Evolutionary conservation across 1,139 yeast genomes (phyloP), one percentile per base, ranked within the genome.

Genomic region (Taphrina pruni): DNA sequence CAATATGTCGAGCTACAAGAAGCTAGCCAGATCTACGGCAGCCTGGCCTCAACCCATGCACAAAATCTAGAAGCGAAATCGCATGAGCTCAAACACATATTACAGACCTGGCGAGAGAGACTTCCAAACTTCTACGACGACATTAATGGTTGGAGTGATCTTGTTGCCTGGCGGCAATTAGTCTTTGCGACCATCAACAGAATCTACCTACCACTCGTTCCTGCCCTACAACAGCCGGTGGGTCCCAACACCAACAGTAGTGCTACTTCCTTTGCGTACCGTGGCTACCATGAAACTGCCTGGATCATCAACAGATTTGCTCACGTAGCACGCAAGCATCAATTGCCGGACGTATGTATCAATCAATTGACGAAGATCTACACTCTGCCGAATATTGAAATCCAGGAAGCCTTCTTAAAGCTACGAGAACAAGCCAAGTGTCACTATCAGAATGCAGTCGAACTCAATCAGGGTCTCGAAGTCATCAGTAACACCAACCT

Each of bases 281-380:
- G 99, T 73, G 99, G 99, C 1, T 95, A 90, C 80, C 99, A 95
- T 78, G 99, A 95, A 79, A 92, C 94, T 77, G 99, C 99, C 0
- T 95, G 99, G 98, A 97, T 95, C 12, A 94, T 95, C 75, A 95
- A 95, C 78, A 82, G 99, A 71, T 95, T 95, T 82, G 99, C 99
- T 0, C 99, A 95, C 80, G 98, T 94, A 64, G 98, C 99, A 0
- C 85, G 99, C 73, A 91, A 92, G 78, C 99, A 95, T 77, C 88
- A 90, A 72, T 90, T 95, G 96, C 90, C 97, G 0, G 98, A 94
- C 70, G 99, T 95, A 65, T 95, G 99, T 81, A 88, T 93, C 72
- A 89, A 87, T 73, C 98, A 95, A 77, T 81, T 95, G 75, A 90
- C 97, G 3, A 89, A 94, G 81, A 95, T 95, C 69, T 95, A 95